Percentiles rank a stretch among this genome's conserved stretches.
phyloP scores from a whole-genome alignment of 306 rosid genomes.

The Ammopiptanthus mongolicus region DNA sequence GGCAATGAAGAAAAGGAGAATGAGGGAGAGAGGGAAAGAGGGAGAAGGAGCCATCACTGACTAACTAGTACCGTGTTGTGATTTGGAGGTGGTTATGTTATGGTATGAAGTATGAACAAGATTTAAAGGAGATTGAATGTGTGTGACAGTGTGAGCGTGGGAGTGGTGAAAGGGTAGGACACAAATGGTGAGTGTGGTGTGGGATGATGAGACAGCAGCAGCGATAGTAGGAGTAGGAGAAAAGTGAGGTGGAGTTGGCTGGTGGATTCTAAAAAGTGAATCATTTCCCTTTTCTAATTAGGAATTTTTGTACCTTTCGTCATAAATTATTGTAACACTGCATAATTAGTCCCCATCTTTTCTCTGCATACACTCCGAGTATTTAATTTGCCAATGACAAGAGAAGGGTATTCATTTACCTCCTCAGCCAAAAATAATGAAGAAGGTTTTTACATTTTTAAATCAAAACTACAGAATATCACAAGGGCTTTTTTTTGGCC shows the following conservation, averaged over 20 bases:
- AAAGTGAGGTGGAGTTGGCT: not conserved
- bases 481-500: no score
- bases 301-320: not conserved
- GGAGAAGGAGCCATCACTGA: slow-evolving; percentile 41
- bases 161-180: not conserved
- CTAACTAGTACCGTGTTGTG: not conserved
- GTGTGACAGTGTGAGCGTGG: not conserved
- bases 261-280: not conserved
- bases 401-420: no score
- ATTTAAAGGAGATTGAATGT: slow-evolving; percentile 24
- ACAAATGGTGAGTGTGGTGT: not conserved
- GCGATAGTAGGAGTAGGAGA: not conserved
- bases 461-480: not conserved
- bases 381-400: no score
- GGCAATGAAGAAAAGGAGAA: not conserved
- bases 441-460: no score
- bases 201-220: not conserved
- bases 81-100: no score
- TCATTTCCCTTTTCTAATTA: not conserved
- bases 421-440: no score
- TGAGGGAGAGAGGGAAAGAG: not conserved
- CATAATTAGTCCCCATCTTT: not conserved
- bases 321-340: not conserved
- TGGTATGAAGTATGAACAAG: not conserved
- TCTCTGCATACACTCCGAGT: not conserved